phyloP scores from a whole-genome alignment of 805 yeast species.

The Pichia paraexigua region DNA sequence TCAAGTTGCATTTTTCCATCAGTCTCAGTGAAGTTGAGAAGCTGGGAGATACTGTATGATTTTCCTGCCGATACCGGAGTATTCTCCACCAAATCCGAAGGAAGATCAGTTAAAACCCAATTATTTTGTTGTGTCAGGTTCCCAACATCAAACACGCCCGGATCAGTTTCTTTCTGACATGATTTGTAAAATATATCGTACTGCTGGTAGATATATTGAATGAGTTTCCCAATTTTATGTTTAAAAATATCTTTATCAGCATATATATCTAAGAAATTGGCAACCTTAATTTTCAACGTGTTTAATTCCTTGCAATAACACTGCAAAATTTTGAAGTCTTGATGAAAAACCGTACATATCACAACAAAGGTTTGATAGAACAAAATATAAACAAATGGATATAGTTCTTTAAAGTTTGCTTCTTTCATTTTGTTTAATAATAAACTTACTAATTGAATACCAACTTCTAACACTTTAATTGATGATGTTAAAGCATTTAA shows the following conservation, averaged over 20 bases:
- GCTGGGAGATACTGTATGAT: neutral
- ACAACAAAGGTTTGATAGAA: conserved; percentile 42
- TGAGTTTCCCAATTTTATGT: neutral
- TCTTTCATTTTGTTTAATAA: conserved; percentile 23
- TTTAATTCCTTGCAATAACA: conserved; percentile 20
- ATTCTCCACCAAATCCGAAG: neutral
- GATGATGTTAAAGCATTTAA: neutral
- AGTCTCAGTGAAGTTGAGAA: neutral
- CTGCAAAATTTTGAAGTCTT: conserved; percentile 29
- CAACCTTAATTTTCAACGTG: neutral
- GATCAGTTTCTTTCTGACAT: neutral
- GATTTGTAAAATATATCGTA: neutral
- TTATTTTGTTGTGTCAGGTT: neutral
- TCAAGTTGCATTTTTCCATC: neutral
- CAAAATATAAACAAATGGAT: conserved; percentile 42
- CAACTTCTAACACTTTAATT: neutral
- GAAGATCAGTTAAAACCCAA: neutral
- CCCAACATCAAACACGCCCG: neutral
- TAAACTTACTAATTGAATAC: neutral
- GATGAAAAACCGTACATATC: neutral
- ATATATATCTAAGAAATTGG: neutral
- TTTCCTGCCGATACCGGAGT: neutral
- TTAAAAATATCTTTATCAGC: neutral
- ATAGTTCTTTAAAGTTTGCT: conserved; percentile 29
- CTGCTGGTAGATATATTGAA: neutral